Evolutionary conservation across 768 basidiomycete genomes (phyloP), one percentile per base, ranked within the genome.

Genomic region (Pleurotus tuoliensis): DNA sequence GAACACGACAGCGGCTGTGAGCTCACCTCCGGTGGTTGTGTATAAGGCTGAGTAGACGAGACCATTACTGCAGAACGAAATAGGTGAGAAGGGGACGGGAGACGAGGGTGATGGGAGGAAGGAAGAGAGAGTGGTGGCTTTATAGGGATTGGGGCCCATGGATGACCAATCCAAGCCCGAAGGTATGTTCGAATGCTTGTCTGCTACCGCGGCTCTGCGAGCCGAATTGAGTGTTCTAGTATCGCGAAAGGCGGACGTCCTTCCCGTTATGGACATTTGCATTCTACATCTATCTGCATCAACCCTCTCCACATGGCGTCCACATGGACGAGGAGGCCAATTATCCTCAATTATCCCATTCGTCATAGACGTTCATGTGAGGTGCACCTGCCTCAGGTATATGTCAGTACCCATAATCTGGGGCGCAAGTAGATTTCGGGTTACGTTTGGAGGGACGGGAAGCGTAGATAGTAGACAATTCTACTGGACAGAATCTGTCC

Each of bases 11-110:
- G 9, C 2, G 15, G 13, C 18, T 3, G 20, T n/a, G 24, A 12
- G 12, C 40, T 41, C 34, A 58, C 57, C 27, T 24, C 48, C 11
- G 57, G 51, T 53, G 51, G 51, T 53, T 39, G 51, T 39, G 51
- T 43, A 41, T 22, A 53, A 22, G 39, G 41, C 6, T 53, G 38
- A 11, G 39, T n/a, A 24, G 46, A 20, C 12, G 51, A 40, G 24
- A 16, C 20, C 51, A 53, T 50, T 24, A 25, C 8, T 24, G 27
- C 8, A 16, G n/a, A 24, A 7, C 2, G 30, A 34, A 34, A 34
- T 34, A 4, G 30, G 30, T 9, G 30, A 34, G 30, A 11, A 11
- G 30, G 9, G 7, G 8, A 34, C 9, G 30, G n/a, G 6, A 16
- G 51, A 41, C 9, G 16, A 39, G 13, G 37, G 22, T 16, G 51